Percentiles rank a stretch among this genome's conserved stretches.
phyloP scores from a whole-genome alignment of 768 basidiomycete genomes.

The Ramaria sp. region DNA sequence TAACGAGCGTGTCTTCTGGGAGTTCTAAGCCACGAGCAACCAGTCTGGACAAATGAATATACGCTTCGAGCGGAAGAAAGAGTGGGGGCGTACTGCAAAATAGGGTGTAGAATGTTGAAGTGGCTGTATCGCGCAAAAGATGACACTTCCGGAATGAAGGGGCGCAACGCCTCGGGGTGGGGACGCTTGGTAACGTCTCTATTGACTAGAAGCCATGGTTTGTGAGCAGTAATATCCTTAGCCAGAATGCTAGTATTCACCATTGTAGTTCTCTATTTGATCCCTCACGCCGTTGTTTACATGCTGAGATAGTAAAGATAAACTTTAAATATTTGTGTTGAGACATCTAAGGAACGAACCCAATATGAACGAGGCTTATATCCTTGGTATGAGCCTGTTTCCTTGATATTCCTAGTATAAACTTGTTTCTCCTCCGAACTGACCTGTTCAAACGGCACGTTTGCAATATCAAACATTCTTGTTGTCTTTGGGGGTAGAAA shows the following conservation, averaged over 20 bases:
- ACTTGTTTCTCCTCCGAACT: slow-evolving; percentile 20
- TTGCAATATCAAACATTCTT: slow-evolving; percentile 38
- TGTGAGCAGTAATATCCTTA: not conserved
- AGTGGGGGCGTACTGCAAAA: not conserved
- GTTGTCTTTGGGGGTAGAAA: slow-evolving; percentile 22
- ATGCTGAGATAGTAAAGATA: slow-evolving; percentile 18
- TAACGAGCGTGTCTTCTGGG: slow-evolving; percentile 39
- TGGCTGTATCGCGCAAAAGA: slow-evolving; percentile 42
- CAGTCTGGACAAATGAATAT: slow-evolving; percentile 22
- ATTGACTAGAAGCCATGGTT: slow-evolving; percentile 29
- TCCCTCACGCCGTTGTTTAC: slow-evolving; percentile 32
- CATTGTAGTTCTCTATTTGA: slow-evolving; percentile 34
- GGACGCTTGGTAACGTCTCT: slow-evolving; percentile 32
- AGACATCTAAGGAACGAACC: slow-evolving; percentile 16
- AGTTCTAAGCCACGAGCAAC: slow-evolving; percentile 43
- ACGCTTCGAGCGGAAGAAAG: slow-evolving; percentile 14
- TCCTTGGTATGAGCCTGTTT: slow-evolving; percentile 31
- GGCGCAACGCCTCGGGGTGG: slow-evolving; percentile 40
- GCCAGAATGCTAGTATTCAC: slow-evolving; percentile 18
- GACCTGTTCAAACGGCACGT: slow-evolving; percentile 32
- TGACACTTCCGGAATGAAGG: slow-evolving; percentile 42
- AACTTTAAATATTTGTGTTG: not conserved
- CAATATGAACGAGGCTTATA: slow-evolving; percentile 30
- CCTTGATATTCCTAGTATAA: slow-evolving; percentile 3
- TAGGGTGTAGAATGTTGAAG: slow-evolving; percentile 32